phyloP scores from a whole-genome alignment of 1,284 basidiomycete species.

The Somion occarium region DNA sequence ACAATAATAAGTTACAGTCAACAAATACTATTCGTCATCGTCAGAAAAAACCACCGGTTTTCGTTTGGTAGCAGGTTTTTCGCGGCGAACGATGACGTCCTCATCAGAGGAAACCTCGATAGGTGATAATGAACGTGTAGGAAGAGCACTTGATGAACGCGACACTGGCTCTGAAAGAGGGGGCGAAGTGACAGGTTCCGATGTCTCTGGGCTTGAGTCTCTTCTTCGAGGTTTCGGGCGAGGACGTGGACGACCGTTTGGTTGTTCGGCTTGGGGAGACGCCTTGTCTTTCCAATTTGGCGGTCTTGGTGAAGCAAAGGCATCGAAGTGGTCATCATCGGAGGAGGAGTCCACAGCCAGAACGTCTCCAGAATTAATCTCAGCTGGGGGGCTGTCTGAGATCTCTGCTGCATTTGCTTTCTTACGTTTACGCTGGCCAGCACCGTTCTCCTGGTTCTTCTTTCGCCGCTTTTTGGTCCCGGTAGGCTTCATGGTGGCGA shows the following conservation, averaged over 20 bases:
- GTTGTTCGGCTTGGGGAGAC: constrained; percentile 15
- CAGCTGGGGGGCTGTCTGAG: constrained; percentile 7
- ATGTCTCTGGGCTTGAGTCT: not conserved
- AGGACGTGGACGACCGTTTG: constrained; percentile 20
- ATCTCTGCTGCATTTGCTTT: constrained; percentile 14
- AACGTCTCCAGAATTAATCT: constrained; percentile 17
- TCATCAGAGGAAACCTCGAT: not conserved
- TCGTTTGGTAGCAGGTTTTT: constrained; percentile 20
- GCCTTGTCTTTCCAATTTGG: constrained; percentile 18
- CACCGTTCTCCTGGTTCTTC: constrained; percentile 27
- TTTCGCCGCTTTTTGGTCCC: constrained; percentile 67
- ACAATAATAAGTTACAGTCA: not conserved
- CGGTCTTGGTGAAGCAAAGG: constrained; percentile 21
- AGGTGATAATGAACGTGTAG: constrained; percentile 1
- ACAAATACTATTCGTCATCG: constrained; percentile 30
- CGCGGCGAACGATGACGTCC: not conserved
- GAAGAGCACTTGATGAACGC: not conserved
- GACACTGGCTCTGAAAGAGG: not conserved
- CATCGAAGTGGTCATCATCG: constrained; percentile 17
- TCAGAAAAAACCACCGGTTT: constrained; percentile 42
- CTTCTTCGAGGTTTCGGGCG: constrained; percentile 21
- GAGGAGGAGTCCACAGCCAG: constrained; percentile 12
- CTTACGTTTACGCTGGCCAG: constrained; percentile 21
- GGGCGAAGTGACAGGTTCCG: not conserved
- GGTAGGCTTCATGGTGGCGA: constrained; percentile 55